Percentiles rank a stretch among this genome's conserved stretches.
These are phyloP conservation scores for Sporobolomyces roseus DNA, from an alignment of 768 basidiomycete genomes.

Conservation along the genomic window DNA sequence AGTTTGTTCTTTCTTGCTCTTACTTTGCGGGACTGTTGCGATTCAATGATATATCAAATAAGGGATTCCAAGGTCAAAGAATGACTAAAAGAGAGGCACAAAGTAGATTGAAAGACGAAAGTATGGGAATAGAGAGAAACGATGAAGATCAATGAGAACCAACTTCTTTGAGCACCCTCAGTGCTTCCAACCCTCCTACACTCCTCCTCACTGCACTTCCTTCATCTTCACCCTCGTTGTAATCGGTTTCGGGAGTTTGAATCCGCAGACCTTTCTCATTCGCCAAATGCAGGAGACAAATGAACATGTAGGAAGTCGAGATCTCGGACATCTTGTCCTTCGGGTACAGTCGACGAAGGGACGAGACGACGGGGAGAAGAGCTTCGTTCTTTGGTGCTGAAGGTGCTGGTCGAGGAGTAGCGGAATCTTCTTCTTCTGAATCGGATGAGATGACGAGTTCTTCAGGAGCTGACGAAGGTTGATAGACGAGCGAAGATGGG, in stretches of 20 bases:
- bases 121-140: neutral
- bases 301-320: constrained; percentile 98
- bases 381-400: constrained; percentile 18
- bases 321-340: constrained; percentile 94
- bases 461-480: constrained; percentile 9
- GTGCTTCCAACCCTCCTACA: constrained; percentile 35
- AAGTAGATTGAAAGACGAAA: neutral
- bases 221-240: constrained; percentile 7
- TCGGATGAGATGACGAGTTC: neutral
- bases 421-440: constrained; percentile 9
- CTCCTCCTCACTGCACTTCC: constrained; percentile 17
- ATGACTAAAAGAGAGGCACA: neutral
- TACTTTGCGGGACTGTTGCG: no score
- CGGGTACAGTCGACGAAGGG: constrained; percentile 77
- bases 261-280: constrained; percentile 93
- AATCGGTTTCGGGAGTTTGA: constrained; percentile 22
- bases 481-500: constrained; percentile 14
- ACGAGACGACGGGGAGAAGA: constrained; percentile 62
- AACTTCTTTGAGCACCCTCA: constrained; percentile 39
- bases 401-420: neutral
- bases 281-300: constrained; percentile 89
- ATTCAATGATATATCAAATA: no score
- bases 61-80: neutral
- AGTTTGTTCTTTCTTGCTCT: no score
- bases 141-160: neutral